Evolutionary conservation across 352 stramenopile genomes (phyloP).

Genomic region (Nothophytophthora sp.): DNA sequence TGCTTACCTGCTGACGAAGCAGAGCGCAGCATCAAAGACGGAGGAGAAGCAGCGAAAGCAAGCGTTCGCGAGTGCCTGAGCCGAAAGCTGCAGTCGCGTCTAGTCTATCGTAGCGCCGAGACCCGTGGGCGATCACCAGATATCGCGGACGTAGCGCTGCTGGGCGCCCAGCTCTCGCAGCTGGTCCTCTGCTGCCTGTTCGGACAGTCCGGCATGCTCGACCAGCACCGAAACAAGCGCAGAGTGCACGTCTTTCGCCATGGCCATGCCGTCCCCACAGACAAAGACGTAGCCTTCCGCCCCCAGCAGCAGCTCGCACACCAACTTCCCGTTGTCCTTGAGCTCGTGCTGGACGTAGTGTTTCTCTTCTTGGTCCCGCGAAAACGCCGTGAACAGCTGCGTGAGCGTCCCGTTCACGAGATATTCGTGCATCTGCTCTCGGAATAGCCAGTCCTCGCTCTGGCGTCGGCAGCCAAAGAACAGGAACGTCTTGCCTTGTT

Average conservation of each 20-base stretch:
- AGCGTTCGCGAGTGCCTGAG: too few relatives aligned
- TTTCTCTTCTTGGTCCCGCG: slow-evolving; percentile 89
- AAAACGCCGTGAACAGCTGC: slow-evolving; percentile 91
- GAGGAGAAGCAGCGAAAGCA: too few relatives aligned
- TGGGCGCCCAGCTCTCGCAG: slow-evolving; percentile 60
- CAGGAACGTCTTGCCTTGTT: slow-evolving; percentile 76
- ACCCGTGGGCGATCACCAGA: slow-evolving; percentile 59
- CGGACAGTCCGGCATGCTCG: slow-evolving; percentile 52
- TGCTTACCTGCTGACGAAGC: too few relatives aligned
- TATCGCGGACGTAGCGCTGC: slow-evolving; percentile 89
- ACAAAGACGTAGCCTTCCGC: slow-evolving; percentile 91
- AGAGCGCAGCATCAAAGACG: too few relatives aligned
- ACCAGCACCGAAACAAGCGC: slow-evolving; percentile 82
- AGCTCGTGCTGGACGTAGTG: slow-evolving; percentile 95
- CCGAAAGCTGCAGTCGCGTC: neutral
- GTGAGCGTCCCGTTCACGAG: slow-evolving; percentile 70
- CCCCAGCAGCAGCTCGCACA: slow-evolving; percentile 81
- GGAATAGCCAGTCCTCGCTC: slow-evolving; percentile 94
- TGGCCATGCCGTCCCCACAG: slow-evolving; percentile 94
- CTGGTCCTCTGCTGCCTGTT: slow-evolving; percentile 62
- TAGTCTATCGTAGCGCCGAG: slow-evolving; percentile 5
- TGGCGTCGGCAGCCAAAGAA: slow-evolving; percentile 94
- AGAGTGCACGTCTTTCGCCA: slow-evolving; percentile 95
- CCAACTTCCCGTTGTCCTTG: slow-evolving; percentile 43
- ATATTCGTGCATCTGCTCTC: slow-evolving; percentile 83